Base-by-base conservation (phyloP, 768 basidiomycete genomes). In the Tylopilus cervinicoccineus region DNA sequence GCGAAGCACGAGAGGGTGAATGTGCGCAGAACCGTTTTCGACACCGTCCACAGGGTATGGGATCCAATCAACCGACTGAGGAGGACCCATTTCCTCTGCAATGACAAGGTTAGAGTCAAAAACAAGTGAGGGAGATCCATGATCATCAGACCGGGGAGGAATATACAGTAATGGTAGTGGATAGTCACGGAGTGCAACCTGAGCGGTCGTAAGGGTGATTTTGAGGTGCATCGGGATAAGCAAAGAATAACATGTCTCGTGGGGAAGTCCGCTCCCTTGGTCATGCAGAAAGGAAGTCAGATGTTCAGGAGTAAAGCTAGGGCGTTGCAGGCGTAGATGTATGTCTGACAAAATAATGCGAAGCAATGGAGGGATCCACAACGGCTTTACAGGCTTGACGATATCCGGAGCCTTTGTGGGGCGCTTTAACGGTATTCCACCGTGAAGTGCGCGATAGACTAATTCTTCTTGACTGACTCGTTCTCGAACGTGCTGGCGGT, bases 131-230 rank as follows among this genome's bases (percentile, higher is more conserved):
- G 77, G 63, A 17, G 66, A 57, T 6, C 57, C 67, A 23, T 73
- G 67, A 2, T 52, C 54, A 13, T 33, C 33, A 32, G 68, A 54
- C 48, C 70, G 69, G 14, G 77, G 60, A 28, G 87, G 86, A 37
- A 95, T 76, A 59, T 83, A 74, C n/a, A 93, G 67, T 43, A 97
- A 64, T 1, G 93, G 92, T 27, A 96, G 68, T 3, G 93, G 91
- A 68, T 95, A 94, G 68, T 95, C 93, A 27, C 94, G 84, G 9
- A 94, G 73, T 5, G 78, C 76, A 37, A 83, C 70, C 39, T 75
- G 75, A 16, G 84, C 67, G n/a, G 80, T 76, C 4, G 76, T 71
- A 43, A 91, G 70, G 2, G 79, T 73, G 66, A 91, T 81, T 29
- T 78, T 75, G 17, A 98, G 64, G 59, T 93, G 86, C 57, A 97